Conservation (phyloP, 177 flowering plant species). For the Tripterygium wilfordii region DNA sequence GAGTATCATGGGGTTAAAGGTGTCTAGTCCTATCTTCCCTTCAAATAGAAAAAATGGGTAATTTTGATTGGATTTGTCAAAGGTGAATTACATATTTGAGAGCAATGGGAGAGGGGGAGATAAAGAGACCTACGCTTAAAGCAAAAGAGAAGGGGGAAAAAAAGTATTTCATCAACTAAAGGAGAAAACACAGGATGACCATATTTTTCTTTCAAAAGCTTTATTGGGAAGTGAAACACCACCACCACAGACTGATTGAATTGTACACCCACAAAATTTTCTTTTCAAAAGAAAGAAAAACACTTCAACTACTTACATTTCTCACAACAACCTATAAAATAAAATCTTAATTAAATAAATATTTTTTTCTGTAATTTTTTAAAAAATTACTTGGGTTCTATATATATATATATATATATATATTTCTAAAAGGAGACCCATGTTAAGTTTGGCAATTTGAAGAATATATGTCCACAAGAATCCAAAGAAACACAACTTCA, state of each 20-base stretch:
- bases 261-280: too few species aligned
- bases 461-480: background rate
- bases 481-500: background rate
- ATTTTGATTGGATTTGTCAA: constrained; percentile 28
- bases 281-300: too few species aligned
- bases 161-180: constrained; percentile 13
- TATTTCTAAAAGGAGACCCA: background rate
- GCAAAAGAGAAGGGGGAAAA: constrained; percentile 8
- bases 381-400: too few species aligned
- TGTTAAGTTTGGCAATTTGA: too few species aligned
- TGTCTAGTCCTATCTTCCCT: constrained; percentile 26
- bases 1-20: constrained; percentile 25
- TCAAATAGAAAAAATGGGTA: constrained; percentile 1
- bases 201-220: constrained; percentile 6
- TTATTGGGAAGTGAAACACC: constrained; percentile 5
- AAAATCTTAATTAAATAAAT: too few species aligned
- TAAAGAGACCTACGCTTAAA: constrained; percentile 10
- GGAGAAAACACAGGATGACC: background rate
- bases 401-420: too few species aligned
- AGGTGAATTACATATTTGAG: constrained; percentile 4
- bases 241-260: too few species aligned
- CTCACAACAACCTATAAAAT: too few species aligned
- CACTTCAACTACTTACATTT: too few species aligned
- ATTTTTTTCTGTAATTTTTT: too few species aligned
- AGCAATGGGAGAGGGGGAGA: constrained; percentile 7